Percentiles rank a stretch among this genome's conserved stretches.
Evolutionary conservation across 306 rosid species (phyloP).

Genomic region (Lagenaria siceraria): DNA sequence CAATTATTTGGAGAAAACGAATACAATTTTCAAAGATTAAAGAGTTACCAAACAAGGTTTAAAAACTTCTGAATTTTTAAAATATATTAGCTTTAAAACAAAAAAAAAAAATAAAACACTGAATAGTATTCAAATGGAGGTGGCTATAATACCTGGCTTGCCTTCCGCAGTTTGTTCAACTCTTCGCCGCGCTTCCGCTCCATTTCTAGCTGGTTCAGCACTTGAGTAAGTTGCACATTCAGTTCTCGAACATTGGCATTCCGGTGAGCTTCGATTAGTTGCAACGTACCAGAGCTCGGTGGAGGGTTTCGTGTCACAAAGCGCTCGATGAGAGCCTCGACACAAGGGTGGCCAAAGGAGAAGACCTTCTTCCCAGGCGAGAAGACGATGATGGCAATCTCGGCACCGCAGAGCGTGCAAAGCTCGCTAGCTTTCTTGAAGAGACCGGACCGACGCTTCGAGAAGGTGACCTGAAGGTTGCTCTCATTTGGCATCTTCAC

Average conservation of each 20-base stretch:
- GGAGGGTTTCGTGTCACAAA: slow-evolving; percentile 16
- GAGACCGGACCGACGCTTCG: slow-evolving; percentile 44
- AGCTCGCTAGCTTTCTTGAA: slow-evolving; percentile 62
- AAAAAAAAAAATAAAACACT: no score
- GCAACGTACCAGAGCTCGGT: slow-evolving; percentile 13
- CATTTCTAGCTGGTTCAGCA: slow-evolving; percentile 10
- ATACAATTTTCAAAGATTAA: no score
- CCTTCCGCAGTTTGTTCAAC: neutral
- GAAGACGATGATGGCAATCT: slow-evolving; percentile 39
- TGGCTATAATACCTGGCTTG: neutral
- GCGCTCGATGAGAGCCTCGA: slow-evolving; percentile 18
- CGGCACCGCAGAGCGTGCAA: slow-evolving; percentile 34
- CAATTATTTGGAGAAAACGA: no score
- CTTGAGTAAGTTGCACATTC: slow-evolving; percentile 14
- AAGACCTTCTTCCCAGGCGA: slow-evolving; percentile 40
- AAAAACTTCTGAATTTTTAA: no score
- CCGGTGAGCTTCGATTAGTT: slow-evolving; percentile 15
- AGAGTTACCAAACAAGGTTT: no score
- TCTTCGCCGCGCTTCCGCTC: slow-evolving; percentile 20
- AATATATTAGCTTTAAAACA: no score
- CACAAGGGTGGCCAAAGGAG: slow-evolving; percentile 47
- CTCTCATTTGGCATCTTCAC: slow-evolving; percentile 34
- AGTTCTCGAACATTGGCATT: slow-evolving; percentile 18
- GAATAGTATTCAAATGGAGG: no score
- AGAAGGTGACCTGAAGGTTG: slow-evolving; percentile 47